Evolutionary conservation across 2,329 filamentous ascomycete species (phyloP), one percentile per base, ranked within the genome.

Genomic region (Hypoxylon sp.): DNA sequence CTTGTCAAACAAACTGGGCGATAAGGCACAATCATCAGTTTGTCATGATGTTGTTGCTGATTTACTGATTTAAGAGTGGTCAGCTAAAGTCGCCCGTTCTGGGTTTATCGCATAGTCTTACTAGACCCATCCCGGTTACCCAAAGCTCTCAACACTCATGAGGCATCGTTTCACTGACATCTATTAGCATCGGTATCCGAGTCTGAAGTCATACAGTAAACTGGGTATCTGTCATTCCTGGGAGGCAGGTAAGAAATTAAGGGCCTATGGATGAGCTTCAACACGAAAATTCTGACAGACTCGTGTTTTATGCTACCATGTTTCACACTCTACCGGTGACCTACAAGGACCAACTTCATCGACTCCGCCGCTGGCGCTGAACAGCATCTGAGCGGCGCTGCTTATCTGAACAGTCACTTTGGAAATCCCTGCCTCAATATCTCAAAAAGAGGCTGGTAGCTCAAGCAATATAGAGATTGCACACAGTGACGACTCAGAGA

Each of bases 401-500:
- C 32, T 15, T 52, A 51, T 56, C 39, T 29, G 44, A 39, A 13
- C 37, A 32, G 48, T 31, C 11, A 15, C 19, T 17, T 35, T 47
- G 6, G 24, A 52, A 39, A 52, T 44, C 21, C 32, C 11, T 48
- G 44, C 35, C 63, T 46, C 19, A 31, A 44, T 53, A 29, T 46
- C 53, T 37, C 21, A 17, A n/a, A 21, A 39, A 42, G 32, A 48
- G 46, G 39, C 29, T 29, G n/a, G 19, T 17, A 27, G 54, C 15
- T 19, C 21, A 44, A 57, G 42, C n/a, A 46, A 59, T 31, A 54
- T 65, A 27, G 19, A 51, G 17, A 39, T 53, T 44, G 50, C 42
- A 39, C 57, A 50, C 42, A 19, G 61, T 52, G 31, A 62, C 29
- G 35, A 39, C 50, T 54, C 17, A 50, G 53, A 57, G 32, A 59